Evolutionary conservation across 371 early-diverging fungal genomes (phyloP), one percentile per base, ranked within the genome.

Genomic region (Mycotypha africana): DNA sequence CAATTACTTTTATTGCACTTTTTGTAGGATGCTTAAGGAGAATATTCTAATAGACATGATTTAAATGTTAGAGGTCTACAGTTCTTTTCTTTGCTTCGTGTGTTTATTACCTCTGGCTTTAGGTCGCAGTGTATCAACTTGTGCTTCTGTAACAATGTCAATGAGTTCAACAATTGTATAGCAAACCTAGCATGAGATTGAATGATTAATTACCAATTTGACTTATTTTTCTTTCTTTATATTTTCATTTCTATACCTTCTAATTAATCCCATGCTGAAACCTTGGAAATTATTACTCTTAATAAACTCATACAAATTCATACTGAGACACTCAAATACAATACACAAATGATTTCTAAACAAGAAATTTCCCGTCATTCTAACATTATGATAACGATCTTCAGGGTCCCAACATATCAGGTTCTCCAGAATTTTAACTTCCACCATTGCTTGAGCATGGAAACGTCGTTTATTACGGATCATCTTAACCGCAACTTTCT

Each of bases 291-390:
- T 73, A 41, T 87, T 84, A 16, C 79, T 79, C 65, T 92, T 92
- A 38, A 92, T 74, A 69, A 88, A 86, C 53, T 95, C 95, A 69
- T 93, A 96, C 26, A 95, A 58, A 52, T 94, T 95, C 45, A 85
- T 80, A 19, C 85, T 84, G 26, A 96, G 74, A 36, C 92, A 80
- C 70, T 96, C 96, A 62, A 86, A 84, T 5, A 88, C 88, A 43
- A 96, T 91, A 59, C 94, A 93, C 36, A 95, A 53, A 61, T 96
- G 95, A 36, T 78, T 79, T 38, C 91, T 79, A 68, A 90, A 94
- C 38, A 78, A 66, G 61, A 95, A 96, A 50, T 80, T 76, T 28
- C 88, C 90, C 3, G 78, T 69, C 76, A 93, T 85, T 38, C 88
- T 81, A n/a, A 93, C 70, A 23, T 84, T 73, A 45, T 84, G 71